Base-by-base conservation (phyloP, 1,284 basidiomycete genomes). In the Leccinum fuscescens region DNA sequence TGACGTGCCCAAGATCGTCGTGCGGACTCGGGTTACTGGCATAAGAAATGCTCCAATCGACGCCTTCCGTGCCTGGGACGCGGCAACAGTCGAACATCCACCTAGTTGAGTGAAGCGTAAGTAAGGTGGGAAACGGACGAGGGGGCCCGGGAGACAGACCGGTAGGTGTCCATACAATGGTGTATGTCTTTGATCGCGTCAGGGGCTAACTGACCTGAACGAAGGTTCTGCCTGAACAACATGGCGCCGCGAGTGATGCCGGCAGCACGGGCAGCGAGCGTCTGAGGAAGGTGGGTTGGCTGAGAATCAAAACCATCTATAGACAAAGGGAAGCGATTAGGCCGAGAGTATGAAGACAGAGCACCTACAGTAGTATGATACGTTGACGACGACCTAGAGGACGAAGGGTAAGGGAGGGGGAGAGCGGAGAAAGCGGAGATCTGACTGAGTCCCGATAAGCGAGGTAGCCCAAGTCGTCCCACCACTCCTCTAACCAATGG, bases 41-140 rank as follows among this genome's bases (percentile, higher is more conserved):
- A 62, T 89, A 83, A 42, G 88, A 86, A 55, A 89, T 78, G 58
- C 88, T 87, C 83, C 90, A 93, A 73, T 96, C 94, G 1, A 86
- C 75, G 0, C 85, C 86, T 50, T 85, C 78, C 3, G 78, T 73
- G 2, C 90, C 89, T 2, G 93, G 94, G 39, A 96, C 80, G 57
- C 93, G 90, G 67, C 86, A 91, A 68, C 92, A 92, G 75, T 96
- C 94, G 69, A 95, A 96, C 89, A 96, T 94, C 93, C 93, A 92
- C 50, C 90, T 89, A 59, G 27, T 50, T 24, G n/a, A n/a, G 57
- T 39, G 8, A 52, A 31, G 33, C 6, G 24, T 63, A 2, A 56
- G 42, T 42, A 31, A 44, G 9, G 29, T 52, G 33, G 14, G 7
- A 24, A 56, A n/a, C 27, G n/a, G 7, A 56, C 8, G n/a, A 24